phyloP scores from a whole-genome alignment of 2,329 filamentous ascomycete genomes.

The Cryphonectria carpinicola region DNA sequence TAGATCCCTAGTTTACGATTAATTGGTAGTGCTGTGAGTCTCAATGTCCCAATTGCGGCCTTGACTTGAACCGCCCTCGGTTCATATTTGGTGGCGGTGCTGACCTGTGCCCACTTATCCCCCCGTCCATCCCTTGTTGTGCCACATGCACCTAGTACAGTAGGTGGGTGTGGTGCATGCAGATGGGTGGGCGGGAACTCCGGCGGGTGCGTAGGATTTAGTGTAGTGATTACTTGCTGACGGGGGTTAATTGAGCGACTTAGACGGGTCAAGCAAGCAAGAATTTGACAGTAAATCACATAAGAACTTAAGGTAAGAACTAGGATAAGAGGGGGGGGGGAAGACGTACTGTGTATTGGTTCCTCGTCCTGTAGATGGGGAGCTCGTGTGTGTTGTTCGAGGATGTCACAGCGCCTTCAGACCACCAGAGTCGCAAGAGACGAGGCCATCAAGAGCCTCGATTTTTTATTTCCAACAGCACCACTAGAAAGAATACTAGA shows the following conservation, averaged over 20 bases:
- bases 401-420: not conserved
- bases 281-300: not conserved
- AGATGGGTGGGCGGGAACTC: not conserved
- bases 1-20: too few species aligned
- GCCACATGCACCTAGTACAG: not conserved
- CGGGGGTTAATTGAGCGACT: not conserved
- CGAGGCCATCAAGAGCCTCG: too few species aligned
- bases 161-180: not conserved
- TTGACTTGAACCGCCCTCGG: too few species aligned
- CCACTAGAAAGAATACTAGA: too few species aligned
- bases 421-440: not conserved
- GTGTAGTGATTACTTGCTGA: not conserved
- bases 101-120: not conserved
- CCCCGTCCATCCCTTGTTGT: not conserved
- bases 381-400: not conserved
- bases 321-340: not conserved
- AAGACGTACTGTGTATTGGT: too few species aligned
- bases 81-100: not conserved
- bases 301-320: not conserved
- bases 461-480: too few species aligned
- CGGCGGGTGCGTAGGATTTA: too few species aligned
- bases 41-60: too few species aligned
- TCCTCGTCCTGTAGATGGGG: not conserved
- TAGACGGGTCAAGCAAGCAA: not conserved
- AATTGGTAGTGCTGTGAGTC: too few species aligned